Evolutionary conservation across 1,139 yeast genomes (phyloP), one percentile per base, ranked within the genome.

Genomic region (Pichia sp.): DNA sequence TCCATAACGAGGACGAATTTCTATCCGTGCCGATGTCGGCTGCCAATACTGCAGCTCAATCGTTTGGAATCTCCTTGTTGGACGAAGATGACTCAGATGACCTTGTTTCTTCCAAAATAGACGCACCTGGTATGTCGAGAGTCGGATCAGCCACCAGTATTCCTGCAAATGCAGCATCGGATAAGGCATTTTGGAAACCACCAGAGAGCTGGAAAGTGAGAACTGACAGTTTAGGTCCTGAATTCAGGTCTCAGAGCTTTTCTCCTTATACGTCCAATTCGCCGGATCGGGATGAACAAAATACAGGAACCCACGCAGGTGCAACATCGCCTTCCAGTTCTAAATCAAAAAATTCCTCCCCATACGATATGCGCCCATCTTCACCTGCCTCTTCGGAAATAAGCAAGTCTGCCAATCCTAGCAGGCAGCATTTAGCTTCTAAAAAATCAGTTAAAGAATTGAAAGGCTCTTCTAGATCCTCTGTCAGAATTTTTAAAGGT

Each of bases 401-500:
- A 12, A 7, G 27, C 20, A 46, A 27, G 20, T 3, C 43, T n/a
- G 34, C 17, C 14, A 16, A 29, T 9, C 6, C 46, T 2, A 42
- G 30, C 29, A 27, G 29, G 29, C 29, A 27, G 12, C 17, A 44
- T 20, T 4, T 71, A 73, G 61, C 5, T 17, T 34, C 16, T 20
- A 29, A 45, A 29, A 17, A 38, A 20, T 17, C 20, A n/a, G 42
- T 36, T 5, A 65, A 61, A 36, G 69, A 64, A 49, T 54, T 66
- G 43, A 61, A 60, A 53, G 70, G 70, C 20, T 61, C 70, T 1
- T 62, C 69, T 66, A 77, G 70, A 77, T 80, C 60, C 65, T 81
- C 62, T 67, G 72, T 56, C 66, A 74, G 68, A 66, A 63, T 81
- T 45, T 65, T 79, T 55, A 68, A 70, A 31, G 75, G 76, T 4